Conservation (phyloP, 805 yeast genomes). For the Dipodascopsis uninucleata region DNA sequence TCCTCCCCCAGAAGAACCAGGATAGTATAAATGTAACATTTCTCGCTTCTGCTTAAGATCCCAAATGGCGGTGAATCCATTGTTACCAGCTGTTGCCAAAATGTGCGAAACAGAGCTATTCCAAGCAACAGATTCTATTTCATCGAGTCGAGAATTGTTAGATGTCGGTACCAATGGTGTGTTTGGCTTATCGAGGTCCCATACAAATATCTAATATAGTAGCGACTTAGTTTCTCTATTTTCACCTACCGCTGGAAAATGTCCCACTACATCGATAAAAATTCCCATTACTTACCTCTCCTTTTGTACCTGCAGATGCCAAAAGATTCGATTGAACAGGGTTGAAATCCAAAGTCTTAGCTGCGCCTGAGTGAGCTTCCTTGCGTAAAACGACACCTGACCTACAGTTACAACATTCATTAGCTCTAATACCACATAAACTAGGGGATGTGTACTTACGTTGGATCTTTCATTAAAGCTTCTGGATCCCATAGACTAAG, state of each 20-base stretch:
- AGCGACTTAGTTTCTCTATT: not conserved
- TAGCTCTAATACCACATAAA: too few relatives aligned
- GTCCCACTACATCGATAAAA: too few relatives aligned
- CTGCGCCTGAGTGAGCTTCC: constrained; percentile 63
- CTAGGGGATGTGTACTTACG: constrained; percentile 7
- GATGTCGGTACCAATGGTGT: constrained; percentile 62
- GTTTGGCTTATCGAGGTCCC: constrained; percentile 72
- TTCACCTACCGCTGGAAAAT: not conserved
- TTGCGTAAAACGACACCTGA: constrained; percentile 50
- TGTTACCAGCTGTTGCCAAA: constrained; percentile 81
- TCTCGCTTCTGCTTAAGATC: constrained; percentile 84
- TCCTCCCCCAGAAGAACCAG: constrained; percentile 41
- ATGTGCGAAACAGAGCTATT: constrained; percentile 78
- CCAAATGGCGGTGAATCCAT: constrained; percentile 90
- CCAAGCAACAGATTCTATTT: constrained; percentile 81
- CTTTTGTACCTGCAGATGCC: constrained; percentile 84
- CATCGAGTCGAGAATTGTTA: constrained; percentile 76
- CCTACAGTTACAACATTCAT: constrained; percentile 43
- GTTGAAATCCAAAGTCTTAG: constrained; percentile 71
- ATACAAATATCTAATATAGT: constrained; percentile 55
- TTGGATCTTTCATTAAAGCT: constrained; percentile 35
- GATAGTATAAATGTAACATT: constrained; percentile 76
- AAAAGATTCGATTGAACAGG: constrained; percentile 65
- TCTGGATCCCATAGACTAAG: constrained; percentile 73
- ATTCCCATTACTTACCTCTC: constrained; percentile 55